Evolutionary conservation across 2,329 filamentous ascomycete species (phyloP).

Genomic region (Sporothrix variecibatus): DNA sequence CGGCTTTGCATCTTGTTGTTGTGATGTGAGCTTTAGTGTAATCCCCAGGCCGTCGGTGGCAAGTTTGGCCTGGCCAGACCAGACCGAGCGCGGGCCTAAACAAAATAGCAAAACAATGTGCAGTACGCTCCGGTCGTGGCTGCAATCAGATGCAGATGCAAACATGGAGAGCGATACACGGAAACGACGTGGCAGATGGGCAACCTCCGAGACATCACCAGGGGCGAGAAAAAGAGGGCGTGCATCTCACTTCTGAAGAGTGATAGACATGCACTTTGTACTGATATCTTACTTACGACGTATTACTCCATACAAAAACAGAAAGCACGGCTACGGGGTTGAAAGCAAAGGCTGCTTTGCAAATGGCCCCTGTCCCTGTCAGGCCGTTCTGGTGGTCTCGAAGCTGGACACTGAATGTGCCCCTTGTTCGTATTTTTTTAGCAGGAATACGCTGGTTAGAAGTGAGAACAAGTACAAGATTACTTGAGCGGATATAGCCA

Average conservation of each 20-base stretch:
- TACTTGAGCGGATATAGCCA: neutral
- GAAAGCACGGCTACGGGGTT: neutral
- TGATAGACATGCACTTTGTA: neutral
- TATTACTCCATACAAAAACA: neutral
- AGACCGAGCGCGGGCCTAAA: neutral
- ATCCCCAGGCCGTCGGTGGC: neutral
- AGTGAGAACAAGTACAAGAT: neutral
- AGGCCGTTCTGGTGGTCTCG: neutral
- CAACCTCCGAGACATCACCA: neutral
- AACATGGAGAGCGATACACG: neutral
- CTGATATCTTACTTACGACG: neutral
- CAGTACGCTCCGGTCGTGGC: neutral
- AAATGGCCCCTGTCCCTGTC: constrained; percentile 9
- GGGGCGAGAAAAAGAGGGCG: neutral
- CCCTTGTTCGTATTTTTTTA: neutral
- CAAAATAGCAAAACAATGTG: neutral
- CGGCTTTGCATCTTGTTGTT: neutral
- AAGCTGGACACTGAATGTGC: neutral
- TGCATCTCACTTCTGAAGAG: neutral
- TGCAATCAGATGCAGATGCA: neutral
- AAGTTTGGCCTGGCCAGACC: neutral
- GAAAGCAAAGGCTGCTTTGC: neutral
- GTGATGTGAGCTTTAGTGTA: neutral
- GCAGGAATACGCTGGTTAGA: neutral
- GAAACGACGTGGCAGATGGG: constrained; percentile 11